Evolutionary conservation across 768 basidiomycete genomes (phyloP), one percentile per base, ranked within the genome.

Genomic region (Thelephora aurantiotincta): DNA sequence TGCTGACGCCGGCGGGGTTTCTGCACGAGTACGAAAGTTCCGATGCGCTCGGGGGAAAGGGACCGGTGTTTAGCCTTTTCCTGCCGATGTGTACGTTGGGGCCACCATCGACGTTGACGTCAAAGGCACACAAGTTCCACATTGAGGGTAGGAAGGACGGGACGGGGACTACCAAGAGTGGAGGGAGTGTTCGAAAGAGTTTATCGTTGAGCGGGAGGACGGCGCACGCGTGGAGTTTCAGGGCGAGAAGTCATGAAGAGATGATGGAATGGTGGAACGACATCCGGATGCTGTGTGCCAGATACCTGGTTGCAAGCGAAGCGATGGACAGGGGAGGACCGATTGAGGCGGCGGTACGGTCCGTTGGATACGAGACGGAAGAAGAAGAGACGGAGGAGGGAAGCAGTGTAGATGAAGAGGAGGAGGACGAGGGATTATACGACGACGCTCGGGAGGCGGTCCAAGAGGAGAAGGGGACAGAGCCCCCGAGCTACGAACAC

Each of bases 251-350:
- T 50, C 78, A 85, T 54, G 94, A 98, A 52, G 94, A 97, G 55
- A 91, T 97, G 90, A 90, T 97, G 90, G 96, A 99, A 67, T 96
- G 96, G 89, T 99, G 96, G 96, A 98, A 98, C 59, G 96, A 98
- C 60, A 71, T 93, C 35, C 66, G 88, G 51, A 92, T 93, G 89
- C 68, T 94, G 35, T 93, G 91, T 57, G 90, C 92, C 18, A 65
- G 90, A 52, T 97, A 96, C 61, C 73, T 99, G 46, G 89, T 98
- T 35, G 91, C 92, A 33, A 87, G 83, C 53, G 96, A 98, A 67
- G 74, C 79, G 60, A 85, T 98, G 66, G 89, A 96, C 66, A 71
- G 96, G 38, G 80, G 80, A 35, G 96, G 94, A 2, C 91, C 91
- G 0, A 84, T 98, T 22, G 87, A 84, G 33, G 88, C 89, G 12